Evolutionary conservation across 352 stramenopile genomes (phyloP).

Genomic region (Phytophthora hybrid): DNA sequence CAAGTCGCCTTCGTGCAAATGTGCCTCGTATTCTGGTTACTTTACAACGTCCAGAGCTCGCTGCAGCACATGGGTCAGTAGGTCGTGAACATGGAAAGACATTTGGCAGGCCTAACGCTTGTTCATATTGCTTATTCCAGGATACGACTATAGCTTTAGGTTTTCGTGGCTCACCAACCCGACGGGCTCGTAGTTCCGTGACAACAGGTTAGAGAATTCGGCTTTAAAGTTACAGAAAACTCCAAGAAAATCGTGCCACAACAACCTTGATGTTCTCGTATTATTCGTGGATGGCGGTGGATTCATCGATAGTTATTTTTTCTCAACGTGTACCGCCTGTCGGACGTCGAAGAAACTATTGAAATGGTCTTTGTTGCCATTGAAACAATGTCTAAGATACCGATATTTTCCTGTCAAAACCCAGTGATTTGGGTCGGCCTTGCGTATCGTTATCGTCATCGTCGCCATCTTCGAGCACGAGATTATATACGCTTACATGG

Average conservation of each 20-base stretch:
- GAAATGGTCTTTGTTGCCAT: constrained; percentile 60
- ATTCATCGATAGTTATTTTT: constrained; percentile 65
- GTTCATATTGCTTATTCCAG: background rate
- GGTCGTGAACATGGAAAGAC: background rate
- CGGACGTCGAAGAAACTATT: constrained; percentile 47
- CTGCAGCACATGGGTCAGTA: background rate
- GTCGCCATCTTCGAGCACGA: constrained; percentile 54
- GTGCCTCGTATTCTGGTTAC: constrained; percentile 43
- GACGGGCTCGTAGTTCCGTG: too few relatives aligned
- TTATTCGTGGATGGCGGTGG: constrained; percentile 57
- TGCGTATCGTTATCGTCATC: constrained; percentile 55
- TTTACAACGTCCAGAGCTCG: constrained; percentile 31
- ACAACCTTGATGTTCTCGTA: constrained; percentile 39
- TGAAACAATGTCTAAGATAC: constrained; percentile 64
- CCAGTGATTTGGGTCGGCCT: constrained; percentile 46
- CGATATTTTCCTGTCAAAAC: too few relatives aligned
- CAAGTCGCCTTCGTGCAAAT: constrained; percentile 30
- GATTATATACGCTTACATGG: too few relatives aligned
- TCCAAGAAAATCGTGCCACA: too few relatives aligned
- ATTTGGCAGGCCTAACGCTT: background rate
- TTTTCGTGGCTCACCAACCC: background rate
- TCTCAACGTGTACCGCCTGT: constrained; percentile 69
- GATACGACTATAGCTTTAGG: background rate
- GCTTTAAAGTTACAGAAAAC: too few relatives aligned
- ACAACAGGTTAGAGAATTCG: too few relatives aligned